Conservation (phyloP, 805 yeast genomes). For the Candida easanensis region DNA sequence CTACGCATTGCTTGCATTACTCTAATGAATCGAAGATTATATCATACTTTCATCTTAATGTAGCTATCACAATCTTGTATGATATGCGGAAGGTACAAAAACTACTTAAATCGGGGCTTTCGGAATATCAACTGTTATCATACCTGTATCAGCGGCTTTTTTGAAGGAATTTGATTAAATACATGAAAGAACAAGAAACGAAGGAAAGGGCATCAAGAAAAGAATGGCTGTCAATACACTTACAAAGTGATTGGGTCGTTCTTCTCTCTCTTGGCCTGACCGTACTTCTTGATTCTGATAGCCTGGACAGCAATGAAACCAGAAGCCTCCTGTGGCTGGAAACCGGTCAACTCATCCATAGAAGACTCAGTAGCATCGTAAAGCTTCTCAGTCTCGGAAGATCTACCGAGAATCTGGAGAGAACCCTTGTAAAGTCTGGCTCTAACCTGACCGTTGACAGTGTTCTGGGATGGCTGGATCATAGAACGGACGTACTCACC, state of each 20-base stretch:
- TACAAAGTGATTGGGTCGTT: conserved; percentile 46
- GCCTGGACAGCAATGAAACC: conserved; percentile 98
- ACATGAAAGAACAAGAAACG: not conserved
- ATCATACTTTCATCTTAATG: too few species aligned
- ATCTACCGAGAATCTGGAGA: conserved; percentile 84
- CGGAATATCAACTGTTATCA: too few species aligned
- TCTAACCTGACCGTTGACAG: conserved; percentile 96
- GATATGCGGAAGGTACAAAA: too few species aligned
- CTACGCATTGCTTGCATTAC: too few species aligned
- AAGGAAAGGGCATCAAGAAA: not conserved
- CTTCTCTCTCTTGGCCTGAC: conserved; percentile 87
- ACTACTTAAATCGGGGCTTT: too few species aligned
- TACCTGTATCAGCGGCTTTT: not conserved
- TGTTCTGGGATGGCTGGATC: conserved; percentile 92
- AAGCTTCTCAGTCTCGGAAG: conserved; percentile 90
- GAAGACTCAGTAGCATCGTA: conserved; percentile 98
- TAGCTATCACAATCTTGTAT: too few species aligned
- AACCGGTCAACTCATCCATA: conserved; percentile 98
- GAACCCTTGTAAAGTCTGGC: conserved; percentile 91
- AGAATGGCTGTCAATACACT: not conserved
- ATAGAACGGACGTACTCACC: conserved; percentile 91
- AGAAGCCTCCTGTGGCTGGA: conserved; percentile 93
- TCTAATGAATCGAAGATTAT: too few species aligned
- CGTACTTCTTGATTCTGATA: conserved; percentile 96
- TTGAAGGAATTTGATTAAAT: not conserved